Evolutionary conservation across 495 filamentous ascomycete species (phyloP), one percentile per base, ranked within the genome.

Genomic region (Penicillium soppii): DNA sequence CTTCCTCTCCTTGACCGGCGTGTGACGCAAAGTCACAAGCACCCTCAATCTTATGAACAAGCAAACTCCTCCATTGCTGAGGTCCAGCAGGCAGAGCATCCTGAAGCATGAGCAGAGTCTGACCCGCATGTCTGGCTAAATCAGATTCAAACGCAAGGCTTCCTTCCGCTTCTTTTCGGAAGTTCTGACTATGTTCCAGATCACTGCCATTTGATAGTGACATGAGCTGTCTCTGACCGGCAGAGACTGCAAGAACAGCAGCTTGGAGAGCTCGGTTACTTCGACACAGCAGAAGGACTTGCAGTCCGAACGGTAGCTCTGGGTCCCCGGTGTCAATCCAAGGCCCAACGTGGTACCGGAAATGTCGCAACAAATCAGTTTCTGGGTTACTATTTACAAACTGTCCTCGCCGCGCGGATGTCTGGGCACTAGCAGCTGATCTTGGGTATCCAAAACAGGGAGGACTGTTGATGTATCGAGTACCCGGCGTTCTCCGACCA

Each of bases 321-420:
- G 62, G 56, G 15, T 65, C 62, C 10, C 62, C 62, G 1, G 51
- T 52, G 19, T 65, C 62, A 16, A 65, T 62, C 62, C 62, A 65
- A 9, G 62, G 62, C 21, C 58, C 52, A 16, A 65, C 40, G 9
- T 59, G 53, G 23, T 65, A 65, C 7, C 62, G 59, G 17, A 65
- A 65, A 37, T 65, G 62, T 25, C 62, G 55, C 8, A 65, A 26
- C 5, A 65, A 15, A 23, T 62, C 58, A 3, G 62, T 65, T 37
- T 65, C 62, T 5, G 47, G 57, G 8, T 37, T 62, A 15, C 47
- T 52, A 17, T 22, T 51, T 13, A 40, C 32, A 21, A 38, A 26
- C 1, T 37, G 36, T 1, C 27, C 43, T 21, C 42, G 41, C 16
- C 33, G 20, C 13, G 26, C 43, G 16, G 17, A 13, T 43, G 44